Conservation (phyloP, 2,329 filamentous ascomycete genomes). For the Septoria linicola region DNA sequence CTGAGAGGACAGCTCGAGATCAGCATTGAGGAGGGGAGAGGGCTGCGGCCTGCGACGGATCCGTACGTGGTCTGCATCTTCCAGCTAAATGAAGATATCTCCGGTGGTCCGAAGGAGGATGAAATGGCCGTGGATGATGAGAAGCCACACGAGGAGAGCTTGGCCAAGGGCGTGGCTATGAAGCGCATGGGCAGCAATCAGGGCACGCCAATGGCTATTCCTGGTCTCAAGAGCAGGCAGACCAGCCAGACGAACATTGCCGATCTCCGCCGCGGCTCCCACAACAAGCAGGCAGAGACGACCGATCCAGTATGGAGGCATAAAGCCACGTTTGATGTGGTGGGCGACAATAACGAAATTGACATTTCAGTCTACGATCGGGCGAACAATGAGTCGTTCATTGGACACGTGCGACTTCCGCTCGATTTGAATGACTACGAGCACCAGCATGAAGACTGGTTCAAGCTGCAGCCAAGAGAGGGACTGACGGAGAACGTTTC, state of each 20-base stretch:
- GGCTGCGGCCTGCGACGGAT: conserved; percentile 76
- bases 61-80: conserved; percentile 97
- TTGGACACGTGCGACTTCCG: conserved; percentile 84
- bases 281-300: conserved; percentile 62
- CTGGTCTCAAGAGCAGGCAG: conserved; percentile 85
- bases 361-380: conserved; percentile 94
- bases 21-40: conserved; percentile 81
- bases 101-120: conserved; percentile 70
- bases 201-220: conserved; percentile 85
- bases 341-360: conserved; percentile 84
- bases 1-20: conserved; percentile 87
- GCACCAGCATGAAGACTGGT: conserved; percentile 79
- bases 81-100: conserved; percentile 94
- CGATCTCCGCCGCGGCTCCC: conserved; percentile 52
- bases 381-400: conserved; percentile 78
- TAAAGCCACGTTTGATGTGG: conserved; percentile 91
- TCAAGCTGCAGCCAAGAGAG: conserved; percentile 73
- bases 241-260: conserved; percentile 88
- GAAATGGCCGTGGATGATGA: conserved; percentile 45
- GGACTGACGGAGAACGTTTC: conserved; percentile 72
- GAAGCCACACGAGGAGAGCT: conserved; percentile 55
- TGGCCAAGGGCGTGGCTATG: conserved; percentile 50
- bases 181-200: conserved; percentile 70
- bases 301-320: conserved; percentile 95
- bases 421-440: conserved; percentile 68